Conservation (phyloP, 2,329 filamentous ascomycete genomes). For the Raffaelea deltoideospora region DNA sequence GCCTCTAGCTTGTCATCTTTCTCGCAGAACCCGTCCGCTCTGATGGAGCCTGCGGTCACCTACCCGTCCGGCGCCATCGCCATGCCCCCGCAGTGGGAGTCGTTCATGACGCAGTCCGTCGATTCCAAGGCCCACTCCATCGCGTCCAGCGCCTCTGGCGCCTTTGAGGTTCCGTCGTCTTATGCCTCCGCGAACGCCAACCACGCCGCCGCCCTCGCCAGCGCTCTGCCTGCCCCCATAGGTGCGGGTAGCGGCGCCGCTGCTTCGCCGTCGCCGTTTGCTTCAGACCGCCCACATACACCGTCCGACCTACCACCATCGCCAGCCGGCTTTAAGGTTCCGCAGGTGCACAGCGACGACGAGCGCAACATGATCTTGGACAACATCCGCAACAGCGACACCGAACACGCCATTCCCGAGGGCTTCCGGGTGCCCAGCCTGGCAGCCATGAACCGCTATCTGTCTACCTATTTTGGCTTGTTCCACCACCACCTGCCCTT, state of each 20-base stretch:
- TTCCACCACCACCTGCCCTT: conserved; percentile 97
- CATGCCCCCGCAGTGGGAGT: conserved; percentile 79
- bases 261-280: conserved; percentile 58
- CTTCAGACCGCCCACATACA: conserved; percentile 51
- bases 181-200: conserved; percentile 46
- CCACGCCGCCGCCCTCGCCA: conserved; percentile 39
- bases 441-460: conserved; percentile 72
- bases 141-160: conserved; percentile 46
- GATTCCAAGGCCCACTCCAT: conserved; percentile 67
- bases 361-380: conserved; percentile 75
- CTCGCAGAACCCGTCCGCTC: conserved; percentile 52
- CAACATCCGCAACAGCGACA: conserved; percentile 69
- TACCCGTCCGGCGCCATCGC: conserved; percentile 69
- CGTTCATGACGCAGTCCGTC: conserved; percentile 58
- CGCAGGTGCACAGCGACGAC: conserved; percentile 71
- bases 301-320: conserved; percentile 56
- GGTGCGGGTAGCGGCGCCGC: conserved; percentile 28
- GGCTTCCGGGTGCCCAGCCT: conserved; percentile 78
- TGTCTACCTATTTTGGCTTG: conserved; percentile 90
- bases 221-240: conserved; percentile 53
- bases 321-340: conserved; percentile 53
- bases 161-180: conserved; percentile 52
- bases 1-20: conserved; percentile 48
- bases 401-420: conserved; percentile 67
- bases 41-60: conserved; percentile 64